These are phyloP conservation scores for Pseudogymnoascus verrucosus DNA, from an alignment of 2,329 filamentous ascomycete species.

Conservation along the genomic window DNA sequence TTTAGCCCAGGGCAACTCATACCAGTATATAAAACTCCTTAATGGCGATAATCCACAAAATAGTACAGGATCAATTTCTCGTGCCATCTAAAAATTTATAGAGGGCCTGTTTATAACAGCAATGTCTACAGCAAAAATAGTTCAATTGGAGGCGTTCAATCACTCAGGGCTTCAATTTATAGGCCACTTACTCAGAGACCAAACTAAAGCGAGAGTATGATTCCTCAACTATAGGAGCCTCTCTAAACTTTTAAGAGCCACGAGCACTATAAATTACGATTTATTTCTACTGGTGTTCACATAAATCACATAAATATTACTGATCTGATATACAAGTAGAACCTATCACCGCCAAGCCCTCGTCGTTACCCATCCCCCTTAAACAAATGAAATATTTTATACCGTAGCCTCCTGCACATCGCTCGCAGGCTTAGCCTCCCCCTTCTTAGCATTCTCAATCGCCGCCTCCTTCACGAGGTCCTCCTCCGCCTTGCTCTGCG, in stretches of 20 bases:
- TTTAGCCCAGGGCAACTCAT: neutral
- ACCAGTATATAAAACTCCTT: neutral
- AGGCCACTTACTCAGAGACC: neutral
- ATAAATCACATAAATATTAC: conserved; percentile 9
- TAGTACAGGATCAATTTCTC: neutral
- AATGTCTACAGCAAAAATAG: neutral
- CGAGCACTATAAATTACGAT: neutral
- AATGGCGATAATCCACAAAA: neutral
- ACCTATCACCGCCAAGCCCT: neutral
- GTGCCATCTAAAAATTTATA: no score
- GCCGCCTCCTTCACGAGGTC: conserved; percentile 54
- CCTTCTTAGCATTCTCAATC: conserved; percentile 40
- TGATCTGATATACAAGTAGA: conserved; percentile 8
- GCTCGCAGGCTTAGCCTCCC: conserved; percentile 52
- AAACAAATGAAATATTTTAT: conserved; percentile 3
- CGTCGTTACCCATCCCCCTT: neutral
- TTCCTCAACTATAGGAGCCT: neutral
- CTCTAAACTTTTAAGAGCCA: neutral
- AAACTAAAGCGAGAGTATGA: neutral
- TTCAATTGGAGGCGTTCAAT: neutral
- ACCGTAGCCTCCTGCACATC: conserved; percentile 50
- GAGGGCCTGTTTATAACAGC: neutral
- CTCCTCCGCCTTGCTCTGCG: conserved; percentile 35
- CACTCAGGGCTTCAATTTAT: neutral
- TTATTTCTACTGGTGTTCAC: neutral